These are phyloP conservation scores for Leccinum broughii DNA, from an alignment of 768 basidiomycete genomes.

Conservation along the genomic window DNA sequence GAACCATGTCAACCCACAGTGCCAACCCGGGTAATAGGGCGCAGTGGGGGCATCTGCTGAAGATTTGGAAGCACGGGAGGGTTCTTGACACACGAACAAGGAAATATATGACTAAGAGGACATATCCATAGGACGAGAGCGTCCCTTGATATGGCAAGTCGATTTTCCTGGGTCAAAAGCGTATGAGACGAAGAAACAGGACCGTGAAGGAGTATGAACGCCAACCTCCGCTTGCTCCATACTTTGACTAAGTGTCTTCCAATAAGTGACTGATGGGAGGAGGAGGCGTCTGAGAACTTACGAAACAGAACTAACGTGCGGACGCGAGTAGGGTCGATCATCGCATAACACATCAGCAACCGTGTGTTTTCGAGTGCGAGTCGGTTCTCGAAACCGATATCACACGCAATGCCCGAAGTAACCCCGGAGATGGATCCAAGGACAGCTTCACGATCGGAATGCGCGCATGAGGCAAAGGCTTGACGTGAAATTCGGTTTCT, in stretches of 20 bases:
- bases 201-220: neutral
- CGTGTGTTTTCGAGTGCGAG: slow-evolving; percentile 97
- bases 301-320: slow-evolving; percentile 94
- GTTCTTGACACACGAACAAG: slow-evolving; percentile 92
- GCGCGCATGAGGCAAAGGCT: slow-evolving; percentile 92
- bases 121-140: slow-evolving; percentile 95
- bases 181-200: slow-evolving; percentile 1
- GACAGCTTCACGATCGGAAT: slow-evolving; percentile 99
- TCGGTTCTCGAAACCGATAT: slow-evolving; percentile 98
- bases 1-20: slow-evolving; percentile 9
- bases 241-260: slow-evolving; percentile 78
- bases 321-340: slow-evolving; percentile 92
- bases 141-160: slow-evolving; percentile 98
- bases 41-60: slow-evolving; percentile 90
- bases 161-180: slow-evolving; percentile 70
- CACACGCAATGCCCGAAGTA: slow-evolving; percentile 90
- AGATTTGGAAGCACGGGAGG: slow-evolving; percentile 95
- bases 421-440: slow-evolving; percentile 78
- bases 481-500: slow-evolving; percentile 97
- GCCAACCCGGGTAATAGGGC: slow-evolving; percentile 75
- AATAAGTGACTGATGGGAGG: slow-evolving; percentile 12
- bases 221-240: slow-evolving; percentile 92
- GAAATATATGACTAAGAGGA: slow-evolving; percentile 97
- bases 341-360: slow-evolving; percentile 94
- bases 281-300: slow-evolving; percentile 47